Base-by-base conservation (phyloP, 2,329 filamentous ascomycete genomes). In the Verticillium alfalfae region DNA sequence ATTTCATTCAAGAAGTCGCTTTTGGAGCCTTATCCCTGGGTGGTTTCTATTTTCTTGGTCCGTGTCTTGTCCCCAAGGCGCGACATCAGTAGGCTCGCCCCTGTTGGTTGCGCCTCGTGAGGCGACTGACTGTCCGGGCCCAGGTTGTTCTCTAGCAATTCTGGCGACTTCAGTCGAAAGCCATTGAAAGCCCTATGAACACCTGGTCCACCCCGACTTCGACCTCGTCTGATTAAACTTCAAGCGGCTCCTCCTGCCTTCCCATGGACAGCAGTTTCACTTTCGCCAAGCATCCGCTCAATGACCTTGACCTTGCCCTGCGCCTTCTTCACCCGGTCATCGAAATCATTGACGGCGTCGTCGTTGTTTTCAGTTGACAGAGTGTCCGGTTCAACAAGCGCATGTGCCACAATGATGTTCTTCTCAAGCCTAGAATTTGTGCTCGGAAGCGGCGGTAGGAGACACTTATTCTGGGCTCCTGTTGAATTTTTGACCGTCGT, bases 291-390 rank as follows among this genome's bases (percentile, higher is more conserved):
- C 67, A 91, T 87, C 63, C 88, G 88, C 73, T 95, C 90, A 55
- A 98, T 87, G 56, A 99, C 84, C 75, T 94, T 96, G 1, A 86
- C 85, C 73, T 97, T 97, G 3, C 90, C 90, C 67, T 87, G 85
- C 4, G 93, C 94, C 66, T 91, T 85, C 76, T 93, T 95, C 45
- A 96, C 72, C 13, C 93, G 83, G 72, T 97, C 92, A 70, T 99
- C 95, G 70, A 96, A 93, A 69, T 97, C 93, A 58, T 90, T 89
- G 26, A 99, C 93, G 0, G 89, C 88, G 56, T 96, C 92, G 71
- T 98, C 94, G 5, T 86, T 89, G 71, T 99, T 99, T 63, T 88
- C 83, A 22, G 88, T 93, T 16, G 88, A 88, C 54, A 97, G 76
- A 1, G 88, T 94, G 5, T 87, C 87, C 0, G 89, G 88, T 72